Conservation (phyloP, 2,329 filamentous ascomycete species). For the Aspergillus ochraceus region DNA sequence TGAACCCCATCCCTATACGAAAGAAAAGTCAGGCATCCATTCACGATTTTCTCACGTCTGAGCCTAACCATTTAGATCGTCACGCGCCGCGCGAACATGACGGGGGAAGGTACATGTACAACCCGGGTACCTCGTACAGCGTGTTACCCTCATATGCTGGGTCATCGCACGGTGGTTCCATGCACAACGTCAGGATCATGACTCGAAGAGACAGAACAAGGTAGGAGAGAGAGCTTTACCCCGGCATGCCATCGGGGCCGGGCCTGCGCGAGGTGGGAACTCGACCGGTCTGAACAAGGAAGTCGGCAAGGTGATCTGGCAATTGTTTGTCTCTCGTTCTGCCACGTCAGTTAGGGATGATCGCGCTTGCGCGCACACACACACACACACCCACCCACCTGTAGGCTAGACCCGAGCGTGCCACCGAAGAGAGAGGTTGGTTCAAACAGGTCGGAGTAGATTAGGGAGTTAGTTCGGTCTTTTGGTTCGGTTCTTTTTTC, state of each 20-base stretch:
- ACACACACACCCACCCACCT: too few species aligned
- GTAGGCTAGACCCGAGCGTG: conserved; percentile 12
- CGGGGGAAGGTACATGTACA: conserved; percentile 7
- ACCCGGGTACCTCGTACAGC: conserved; percentile 14
- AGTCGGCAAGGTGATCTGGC: conserved; percentile 3
- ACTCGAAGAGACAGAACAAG: background rate
- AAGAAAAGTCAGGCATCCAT: conserved; percentile 13
- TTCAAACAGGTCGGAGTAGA: background rate
- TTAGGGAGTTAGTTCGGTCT: background rate
- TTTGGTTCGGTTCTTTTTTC: conserved; percentile 5
- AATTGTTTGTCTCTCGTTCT: conserved; percentile 11
- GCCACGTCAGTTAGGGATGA: conserved; percentile 20
- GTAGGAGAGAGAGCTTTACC: conserved; percentile 1
- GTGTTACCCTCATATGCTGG: conserved; percentile 13
- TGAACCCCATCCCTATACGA: background rate
- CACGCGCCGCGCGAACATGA: conserved; percentile 16
- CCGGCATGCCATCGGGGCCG: background rate
- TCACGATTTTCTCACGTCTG: background rate
- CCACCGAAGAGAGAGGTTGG: conserved; percentile 10
- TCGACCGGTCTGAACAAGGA: conserved; percentile 1
- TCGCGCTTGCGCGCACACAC: conserved; percentile 10
- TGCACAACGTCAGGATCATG: conserved; percentile 8
- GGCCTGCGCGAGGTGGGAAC: conserved; percentile 1
- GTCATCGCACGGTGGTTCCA: conserved; percentile 12
- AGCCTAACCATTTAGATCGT: conserved; percentile 13